Evolutionary conservation across 2,329 filamentous ascomycete species (phyloP), one percentile per base, ranked within the genome.

Genomic region (Sclerotinia spermophila): DNA sequence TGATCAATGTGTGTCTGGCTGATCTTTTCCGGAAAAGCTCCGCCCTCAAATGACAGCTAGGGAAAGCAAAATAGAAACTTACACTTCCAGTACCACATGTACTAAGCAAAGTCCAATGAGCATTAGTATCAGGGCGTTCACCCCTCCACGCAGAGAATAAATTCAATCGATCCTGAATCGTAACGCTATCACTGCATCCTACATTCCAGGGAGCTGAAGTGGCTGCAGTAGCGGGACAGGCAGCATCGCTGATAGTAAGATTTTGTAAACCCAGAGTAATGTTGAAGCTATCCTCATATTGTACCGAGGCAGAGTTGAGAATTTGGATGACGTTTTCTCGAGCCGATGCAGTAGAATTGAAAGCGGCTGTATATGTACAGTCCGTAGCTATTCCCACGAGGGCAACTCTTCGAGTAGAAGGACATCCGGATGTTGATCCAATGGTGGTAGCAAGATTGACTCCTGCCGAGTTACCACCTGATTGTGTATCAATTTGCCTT

Each of bases 241-340:
- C 83, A 5, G 85, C 81, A 59, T 92, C 88, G 70, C 88, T 92
- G 72, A 97, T 87, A 42, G 93, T 92, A 68, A 99, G 81, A 78
- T 97, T 97, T 75, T 90, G 89, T 72, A 99, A 88, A 58, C 94
- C 96, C 48, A 99, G 88, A 0, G 94, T 95, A 76, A 99, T 95
- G 81, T 97, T 97, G 83, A 99, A 98, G 11, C 92, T 92, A 76
- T 86, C 88, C 80, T 99, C 96, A 78, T 96, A 99, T 15, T 97
- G 82, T 73, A 89, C 87, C 2, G 95, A 97, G 0, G 96, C 96
- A 59, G 89, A 85, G 82, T 97, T 97, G 79, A 99, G 91, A 79
- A 93, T 86, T 67, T 84, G 85, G 76, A 99, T 94, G 73, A 99
- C 86, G 79, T 96, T 96, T 73, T 86, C 80, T 70, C 90, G 86